phyloP scores from a whole-genome alignment of 257 asterid species.

The Solanum gracilifrons region DNA sequence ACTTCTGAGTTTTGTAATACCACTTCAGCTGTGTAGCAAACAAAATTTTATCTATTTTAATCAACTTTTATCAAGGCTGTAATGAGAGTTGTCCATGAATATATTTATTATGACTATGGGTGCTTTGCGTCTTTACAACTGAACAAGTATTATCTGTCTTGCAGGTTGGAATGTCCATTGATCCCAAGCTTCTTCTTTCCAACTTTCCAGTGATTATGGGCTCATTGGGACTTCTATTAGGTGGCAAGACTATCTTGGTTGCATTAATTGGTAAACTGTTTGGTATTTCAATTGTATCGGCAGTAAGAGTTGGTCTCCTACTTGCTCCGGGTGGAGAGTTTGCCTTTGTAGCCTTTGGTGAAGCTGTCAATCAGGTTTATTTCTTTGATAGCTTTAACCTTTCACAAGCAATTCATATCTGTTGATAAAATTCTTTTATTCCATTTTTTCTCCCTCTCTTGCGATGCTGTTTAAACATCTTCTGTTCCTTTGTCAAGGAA shows the following conservation, averaged over 20 bases:
- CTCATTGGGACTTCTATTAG: slow-evolving; percentile 69
- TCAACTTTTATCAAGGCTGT: neutral
- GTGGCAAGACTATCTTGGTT: slow-evolving; percentile 83
- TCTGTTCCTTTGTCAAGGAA: neutral
- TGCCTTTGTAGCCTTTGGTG: slow-evolving; percentile 99
- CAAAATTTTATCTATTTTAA: neutral
- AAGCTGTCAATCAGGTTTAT: slow-evolving; percentile 95
- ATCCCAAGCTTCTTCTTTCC: slow-evolving; percentile 89
- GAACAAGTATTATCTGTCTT: slow-evolving; percentile 3
- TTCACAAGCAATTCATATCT: slow-evolving; percentile 1
- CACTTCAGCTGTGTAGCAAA: neutral
- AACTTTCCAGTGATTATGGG: slow-evolving; percentile 89
- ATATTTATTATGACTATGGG: neutral
- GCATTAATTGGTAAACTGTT: slow-evolving; percentile 73
- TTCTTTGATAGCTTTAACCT: neutral
- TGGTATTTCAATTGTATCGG: slow-evolving; percentile 84
- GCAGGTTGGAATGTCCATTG: slow-evolving; percentile 99
- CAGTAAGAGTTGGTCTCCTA: slow-evolving; percentile 91
- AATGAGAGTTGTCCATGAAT: neutral
- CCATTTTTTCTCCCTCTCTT: neutral
- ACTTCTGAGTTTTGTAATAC: neutral
- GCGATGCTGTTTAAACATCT: neutral
- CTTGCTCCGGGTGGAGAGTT: slow-evolving; percentile 99
- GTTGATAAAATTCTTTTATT: neutral
- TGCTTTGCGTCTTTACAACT: neutral